A percentile compares a stretch with the other conserved stretches of the same genome.
These are phyloP conservation scores for Boletus vermiculosoides DNA, from an alignment of 768 basidiomycete genomes.

Conservation along the genomic window DNA sequence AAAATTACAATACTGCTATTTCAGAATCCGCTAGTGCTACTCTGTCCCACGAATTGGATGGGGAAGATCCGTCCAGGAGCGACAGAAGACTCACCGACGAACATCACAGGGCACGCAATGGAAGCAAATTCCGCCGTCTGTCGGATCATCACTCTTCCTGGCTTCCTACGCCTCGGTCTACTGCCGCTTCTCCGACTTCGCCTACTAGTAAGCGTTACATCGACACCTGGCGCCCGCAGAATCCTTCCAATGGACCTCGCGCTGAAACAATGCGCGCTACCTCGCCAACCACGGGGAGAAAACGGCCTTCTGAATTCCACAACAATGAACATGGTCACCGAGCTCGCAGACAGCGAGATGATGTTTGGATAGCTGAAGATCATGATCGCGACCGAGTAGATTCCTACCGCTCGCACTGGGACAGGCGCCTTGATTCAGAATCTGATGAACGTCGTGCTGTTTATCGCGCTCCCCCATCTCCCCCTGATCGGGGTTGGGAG, in stretches of 20 bases:
- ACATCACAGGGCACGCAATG: conserved; percentile 3
- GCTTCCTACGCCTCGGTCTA: background rate
- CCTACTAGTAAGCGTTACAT: background rate
- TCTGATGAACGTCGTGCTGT: conserved; percentile 11
- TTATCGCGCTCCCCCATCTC: conserved; percentile 7
- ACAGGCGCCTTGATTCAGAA: conserved; percentile 15
- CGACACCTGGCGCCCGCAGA: conserved; percentile 10
- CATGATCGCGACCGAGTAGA: conserved; percentile 5
- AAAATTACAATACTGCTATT: conserved; percentile 1
- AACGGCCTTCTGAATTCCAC: conserved; percentile 21
- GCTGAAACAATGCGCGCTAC: conserved; percentile 17
- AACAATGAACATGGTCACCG: conserved; percentile 23
- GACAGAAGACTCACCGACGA: conserved; percentile 12
- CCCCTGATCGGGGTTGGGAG: conserved; percentile 13
- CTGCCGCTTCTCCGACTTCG: conserved; percentile 4
- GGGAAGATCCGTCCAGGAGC: conserved; percentile 11
- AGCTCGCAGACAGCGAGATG: conserved; percentile 24
- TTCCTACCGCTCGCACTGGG: conserved; percentile 5
- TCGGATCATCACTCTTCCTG: conserved; percentile 16
- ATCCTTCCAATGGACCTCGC: conserved; percentile 10
- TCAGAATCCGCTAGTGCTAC: conserved; percentile 9
- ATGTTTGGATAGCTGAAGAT: conserved; percentile 19
- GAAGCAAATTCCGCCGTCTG: background rate
- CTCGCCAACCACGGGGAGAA: conserved; percentile 18
- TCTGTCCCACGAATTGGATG: conserved; percentile 1